These are phyloP conservation scores for Hanseniaspora singularis DNA, from an alignment of 805 yeast species.

Conservation along the genomic window DNA sequence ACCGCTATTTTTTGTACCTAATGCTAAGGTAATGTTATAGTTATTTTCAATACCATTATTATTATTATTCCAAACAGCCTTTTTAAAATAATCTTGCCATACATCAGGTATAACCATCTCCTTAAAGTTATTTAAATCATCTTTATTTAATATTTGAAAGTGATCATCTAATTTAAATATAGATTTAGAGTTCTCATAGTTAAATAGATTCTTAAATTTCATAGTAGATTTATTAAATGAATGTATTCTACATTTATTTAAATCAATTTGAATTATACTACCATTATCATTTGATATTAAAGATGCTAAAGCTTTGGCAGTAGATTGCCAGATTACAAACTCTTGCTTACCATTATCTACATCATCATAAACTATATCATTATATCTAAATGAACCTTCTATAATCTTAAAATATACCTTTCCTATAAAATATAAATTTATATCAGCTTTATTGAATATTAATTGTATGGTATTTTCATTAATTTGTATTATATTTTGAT, in stretches of 20 bases:
- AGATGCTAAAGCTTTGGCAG: slow-evolving; percentile 4
- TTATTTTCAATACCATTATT: not conserved
- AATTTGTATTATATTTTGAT: not conserved
- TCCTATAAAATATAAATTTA: not conserved
- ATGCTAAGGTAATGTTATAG: slow-evolving; percentile 19
- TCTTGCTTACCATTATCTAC: not conserved
- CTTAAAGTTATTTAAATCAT: not conserved
- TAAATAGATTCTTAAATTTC: not conserved
- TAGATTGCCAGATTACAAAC: slow-evolving; percentile 3
- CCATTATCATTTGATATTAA: not conserved
- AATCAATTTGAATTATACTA: not conserved
- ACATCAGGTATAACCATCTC: not conserved
- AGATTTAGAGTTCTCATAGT: not conserved
- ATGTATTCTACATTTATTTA: not conserved
- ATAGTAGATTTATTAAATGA: not conserved
- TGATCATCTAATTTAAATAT: not conserved
- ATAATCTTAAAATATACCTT: not conserved
- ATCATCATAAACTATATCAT: not conserved
- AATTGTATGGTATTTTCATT: not conserved
- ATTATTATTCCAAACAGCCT: too few relatives aligned
- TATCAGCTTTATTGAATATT: not conserved
- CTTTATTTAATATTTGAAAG: slow-evolving; percentile 3
- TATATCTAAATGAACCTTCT: not conserved
- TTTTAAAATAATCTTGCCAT: not conserved
- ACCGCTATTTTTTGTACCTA: slow-evolving; percentile 62